These are phyloP conservation scores for Echinochloa phyllopogon DNA, from an alignment of 176 grass and related monocot species.

Conservation along the genomic window DNA sequence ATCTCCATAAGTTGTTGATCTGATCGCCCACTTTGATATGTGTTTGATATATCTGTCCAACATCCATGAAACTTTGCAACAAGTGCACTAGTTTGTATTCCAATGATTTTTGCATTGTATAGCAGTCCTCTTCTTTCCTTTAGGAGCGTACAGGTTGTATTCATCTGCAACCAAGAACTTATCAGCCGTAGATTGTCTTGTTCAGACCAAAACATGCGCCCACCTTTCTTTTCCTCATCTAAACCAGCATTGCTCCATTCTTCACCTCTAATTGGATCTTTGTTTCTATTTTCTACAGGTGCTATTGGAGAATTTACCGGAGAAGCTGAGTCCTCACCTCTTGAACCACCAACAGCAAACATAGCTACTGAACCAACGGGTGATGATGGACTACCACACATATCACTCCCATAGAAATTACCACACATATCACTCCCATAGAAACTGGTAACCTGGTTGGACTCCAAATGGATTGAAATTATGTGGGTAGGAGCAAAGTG, in stretches of 20 bases:
- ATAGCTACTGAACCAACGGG: neutral
- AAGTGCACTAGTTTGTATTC: neutral
- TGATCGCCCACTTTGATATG: neutral
- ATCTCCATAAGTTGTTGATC: neutral
- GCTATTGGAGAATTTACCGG: neutral
- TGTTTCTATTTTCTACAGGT: too few relatives aligned
- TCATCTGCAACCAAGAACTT: neutral
- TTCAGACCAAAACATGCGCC: neutral
- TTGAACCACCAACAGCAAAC: neutral
- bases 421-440: too few relatives aligned
- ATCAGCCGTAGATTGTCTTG: neutral
- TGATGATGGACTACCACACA: neutral
- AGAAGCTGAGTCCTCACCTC: neutral
- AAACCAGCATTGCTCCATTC: too few relatives aligned
- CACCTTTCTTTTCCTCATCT: too few relatives aligned
- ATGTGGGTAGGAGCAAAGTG: neutral
- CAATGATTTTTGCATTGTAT: neutral
- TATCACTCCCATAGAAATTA: too few relatives aligned
- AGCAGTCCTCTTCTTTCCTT: neutral
- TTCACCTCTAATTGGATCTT: too few relatives aligned
- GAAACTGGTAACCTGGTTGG: neutral
- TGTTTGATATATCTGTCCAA: neutral
- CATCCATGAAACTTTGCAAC: neutral
- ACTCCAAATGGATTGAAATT: neutral
- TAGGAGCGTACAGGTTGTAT: neutral